Percentiles rank a stretch among this genome's conserved stretches.
phyloP scores from a whole-genome alignment of 495 filamentous ascomycete genomes.

The Lophium mytilinum region DNA sequence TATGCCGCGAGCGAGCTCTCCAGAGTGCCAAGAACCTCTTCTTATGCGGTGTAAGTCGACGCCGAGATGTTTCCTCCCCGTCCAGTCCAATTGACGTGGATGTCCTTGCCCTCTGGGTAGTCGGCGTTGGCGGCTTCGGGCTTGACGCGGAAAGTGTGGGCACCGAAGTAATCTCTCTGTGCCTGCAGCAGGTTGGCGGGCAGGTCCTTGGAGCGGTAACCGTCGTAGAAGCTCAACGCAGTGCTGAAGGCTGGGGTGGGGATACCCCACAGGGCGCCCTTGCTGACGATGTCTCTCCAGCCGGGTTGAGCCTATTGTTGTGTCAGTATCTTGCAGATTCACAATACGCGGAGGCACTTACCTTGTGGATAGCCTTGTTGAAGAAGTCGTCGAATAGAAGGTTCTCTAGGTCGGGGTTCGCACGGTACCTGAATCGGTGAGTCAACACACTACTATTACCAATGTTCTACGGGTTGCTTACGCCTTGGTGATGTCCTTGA shows the following conservation, averaged over 20 bases:
- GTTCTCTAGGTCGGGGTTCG: constrained; percentile 93
- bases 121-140: constrained; percentile 71
- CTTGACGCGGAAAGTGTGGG: constrained; percentile 77
- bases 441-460: not conserved
- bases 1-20: not conserved
- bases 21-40: not conserved
- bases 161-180: constrained; percentile 98
- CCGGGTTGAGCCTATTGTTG: constrained; percentile 61
- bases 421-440: constrained; percentile 56
- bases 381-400: constrained; percentile 98
- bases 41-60: constrained; percentile 93
- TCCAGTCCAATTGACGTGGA: constrained; percentile 99
- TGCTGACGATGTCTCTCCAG: constrained; percentile 88
- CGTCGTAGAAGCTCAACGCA: constrained; percentile 95
- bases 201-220: constrained; percentile 88
- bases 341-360: not conserved
- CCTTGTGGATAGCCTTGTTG: constrained; percentile 92
- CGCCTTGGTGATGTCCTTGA: constrained; percentile 96
- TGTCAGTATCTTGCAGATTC: too few species aligned
- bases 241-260: constrained; percentile 94
- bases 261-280: constrained; percentile 87
- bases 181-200: constrained; percentile 97
- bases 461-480: constrained; percentile 2
- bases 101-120: constrained; percentile 79
- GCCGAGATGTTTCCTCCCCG: constrained; percentile 93